A percentile compares a stretch with the other conserved stretches of the same genome.
These are phyloP conservation scores for Ceratocystis cubensis DNA, from an alignment of 2,329 filamentous ascomycete genomes.

Conservation along the genomic window DNA sequence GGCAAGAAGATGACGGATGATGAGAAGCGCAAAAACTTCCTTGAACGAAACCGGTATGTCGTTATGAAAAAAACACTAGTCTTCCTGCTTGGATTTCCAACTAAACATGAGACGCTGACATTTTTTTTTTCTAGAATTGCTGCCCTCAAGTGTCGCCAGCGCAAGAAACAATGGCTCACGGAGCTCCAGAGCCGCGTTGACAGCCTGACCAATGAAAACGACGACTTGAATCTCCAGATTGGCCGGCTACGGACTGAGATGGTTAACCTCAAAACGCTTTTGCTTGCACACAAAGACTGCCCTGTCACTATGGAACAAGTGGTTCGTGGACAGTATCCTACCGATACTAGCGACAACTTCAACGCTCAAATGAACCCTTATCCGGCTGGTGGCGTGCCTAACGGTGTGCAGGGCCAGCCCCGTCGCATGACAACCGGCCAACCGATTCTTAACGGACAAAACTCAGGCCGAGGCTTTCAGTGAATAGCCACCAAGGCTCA, in stretches of 20 bases:
- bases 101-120: slow-evolving; percentile 23
- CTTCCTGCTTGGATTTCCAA: background rate
- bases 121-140: slow-evolving; percentile 53
- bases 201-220: slow-evolving; percentile 82
- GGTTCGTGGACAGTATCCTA: slow-evolving; percentile 31
- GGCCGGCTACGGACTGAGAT: slow-evolving; percentile 80
- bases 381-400: slow-evolving; percentile 13
- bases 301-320: slow-evolving; percentile 76
- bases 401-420: slow-evolving; percentile 6
- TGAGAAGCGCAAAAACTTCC: slow-evolving; percentile 95
- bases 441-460: slow-evolving; percentile 18
- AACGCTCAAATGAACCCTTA: slow-evolving; percentile 48
- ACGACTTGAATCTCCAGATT: slow-evolving; percentile 71
- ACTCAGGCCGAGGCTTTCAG: slow-evolving; percentile 11
- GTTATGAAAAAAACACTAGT: slow-evolving; percentile 6
- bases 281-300: slow-evolving; percentile 92
- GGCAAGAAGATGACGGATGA: slow-evolving; percentile 87
- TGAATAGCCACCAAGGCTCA: background rate
- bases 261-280: slow-evolving; percentile 81
- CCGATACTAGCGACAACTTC: slow-evolving; percentile 44
- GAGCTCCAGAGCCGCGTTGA: slow-evolving; percentile 94
- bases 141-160: slow-evolving; percentile 88
- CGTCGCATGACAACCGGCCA: slow-evolving; percentile 19
- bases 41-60: slow-evolving; percentile 84
- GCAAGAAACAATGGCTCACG: slow-evolving; percentile 97